Percentiles rank a stretch among this genome's conserved stretches.
phyloP scores from a whole-genome alignment of 345 rosid genomes.

The Chamaenerion angustifolium region DNA sequence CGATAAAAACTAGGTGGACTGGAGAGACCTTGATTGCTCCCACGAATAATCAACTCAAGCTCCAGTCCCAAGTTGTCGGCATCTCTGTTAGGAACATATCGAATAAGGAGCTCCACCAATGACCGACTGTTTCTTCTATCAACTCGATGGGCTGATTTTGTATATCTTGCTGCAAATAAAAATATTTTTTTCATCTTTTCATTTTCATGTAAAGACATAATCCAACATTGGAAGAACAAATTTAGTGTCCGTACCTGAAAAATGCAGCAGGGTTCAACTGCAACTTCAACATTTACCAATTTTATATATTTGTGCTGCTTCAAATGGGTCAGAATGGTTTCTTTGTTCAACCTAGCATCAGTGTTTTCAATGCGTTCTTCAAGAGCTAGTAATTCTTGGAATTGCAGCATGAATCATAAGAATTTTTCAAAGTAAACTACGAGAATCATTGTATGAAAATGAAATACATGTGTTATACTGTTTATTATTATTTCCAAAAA shows the following conservation, averaged over 20 bases:
- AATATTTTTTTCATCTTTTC: too few species aligned
- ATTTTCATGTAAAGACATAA: not conserved
- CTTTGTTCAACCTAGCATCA: slow-evolving; percentile 66
- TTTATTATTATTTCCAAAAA: slow-evolving; percentile 29
- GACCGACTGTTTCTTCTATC: slow-evolving; percentile 79
- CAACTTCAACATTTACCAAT: slow-evolving; percentile 18
- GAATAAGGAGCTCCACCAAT: slow-evolving; percentile 67
- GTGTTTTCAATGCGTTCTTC: slow-evolving; percentile 91
- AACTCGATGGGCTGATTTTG: too few species aligned
- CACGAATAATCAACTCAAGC: slow-evolving; percentile 10
- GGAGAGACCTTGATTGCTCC: slow-evolving; percentile 15
- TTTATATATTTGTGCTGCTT: slow-evolving; percentile 28
- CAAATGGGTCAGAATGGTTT: slow-evolving; percentile 30
- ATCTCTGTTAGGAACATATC: slow-evolving; percentile 37
- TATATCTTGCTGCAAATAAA: too few species aligned
- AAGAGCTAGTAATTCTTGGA: too few species aligned
- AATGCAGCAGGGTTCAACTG: too few species aligned
- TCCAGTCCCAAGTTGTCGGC: slow-evolving; percentile 14
- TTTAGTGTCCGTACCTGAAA: too few species aligned
- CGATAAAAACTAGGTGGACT: too few species aligned
- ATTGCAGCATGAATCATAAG: slow-evolving; percentile 1
- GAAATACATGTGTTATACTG: not conserved
- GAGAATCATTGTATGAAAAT: too few species aligned
- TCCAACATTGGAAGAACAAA: not conserved
- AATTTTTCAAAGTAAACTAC: not conserved